Base-by-base conservation (phyloP, 1,284 basidiomycete genomes). In the Rhodotorula sp. region DNA sequence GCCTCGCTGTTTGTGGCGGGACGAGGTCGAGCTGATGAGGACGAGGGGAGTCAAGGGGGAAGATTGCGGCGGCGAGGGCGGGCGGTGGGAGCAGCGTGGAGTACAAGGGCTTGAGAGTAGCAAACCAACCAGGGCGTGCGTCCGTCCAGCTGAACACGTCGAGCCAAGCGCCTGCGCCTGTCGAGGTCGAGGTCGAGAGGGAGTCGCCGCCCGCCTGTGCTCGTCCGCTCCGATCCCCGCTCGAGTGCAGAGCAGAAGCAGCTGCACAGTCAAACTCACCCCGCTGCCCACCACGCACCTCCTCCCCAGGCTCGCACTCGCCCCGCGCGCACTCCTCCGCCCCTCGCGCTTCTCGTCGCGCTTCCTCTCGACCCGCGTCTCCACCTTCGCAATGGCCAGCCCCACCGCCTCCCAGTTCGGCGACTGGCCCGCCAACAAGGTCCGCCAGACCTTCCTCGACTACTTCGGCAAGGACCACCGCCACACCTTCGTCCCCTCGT, bases 401-500 rank as follows among this genome's bases (percentile, higher is more conserved):
- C 48, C 79, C 12, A 80, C 80, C 44, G 50, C 77, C 34, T 80
- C 78, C 32, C 75, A 82, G 71, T 82, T 80, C 55, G 81, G 82
- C 77, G 84, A 87, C 62, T 91, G 89, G 89, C 86, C 91, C 44
- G 88, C 91, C 7, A 80, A 83, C 58, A 88, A 86, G 80, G 87
- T 92, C 62, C 86, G 91, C 71, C 83, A 89, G 78, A 88, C 89
- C 63, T 93, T 89, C 82, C 88, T 91, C 81, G 86, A 89, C 75
- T 92, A 86, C 84, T 99, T 98, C 83, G 79, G 72, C 61, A 84
- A 87, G 66, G 78, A 75, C 55, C 85, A 88, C 70, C 84, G 85
- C 62, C 97, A 99, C 83, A 90, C 90, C 50, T 97, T 94, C 82
- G 92, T 95, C 71, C 90, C 90, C n/a, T 96, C 92, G 57, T 94